A percentile compares a stretch with the other conserved stretches of the same genome.
Conservation (phyloP, 2,329 filamentous ascomycete genomes). For the Beauveria sp. region DNA sequence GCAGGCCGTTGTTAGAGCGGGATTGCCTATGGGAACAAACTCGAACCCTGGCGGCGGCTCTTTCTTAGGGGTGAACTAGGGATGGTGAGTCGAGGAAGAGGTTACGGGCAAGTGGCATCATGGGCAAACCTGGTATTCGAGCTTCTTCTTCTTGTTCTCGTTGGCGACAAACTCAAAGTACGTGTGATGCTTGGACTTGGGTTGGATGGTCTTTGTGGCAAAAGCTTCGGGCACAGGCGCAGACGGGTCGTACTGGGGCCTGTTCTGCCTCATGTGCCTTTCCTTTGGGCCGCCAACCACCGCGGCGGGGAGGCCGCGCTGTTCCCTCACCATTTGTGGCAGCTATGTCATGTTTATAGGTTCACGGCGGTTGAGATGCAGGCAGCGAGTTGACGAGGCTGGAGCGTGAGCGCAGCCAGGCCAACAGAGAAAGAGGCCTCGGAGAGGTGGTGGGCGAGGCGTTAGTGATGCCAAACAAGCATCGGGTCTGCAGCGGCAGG, state of each 20-base stretch:
- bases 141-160: constrained; percentile 55
- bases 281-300: constrained; percentile 28
- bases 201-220: constrained; percentile 30
- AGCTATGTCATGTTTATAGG: constrained; percentile 12
- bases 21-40: constrained; percentile 56
- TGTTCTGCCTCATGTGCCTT: constrained; percentile 25
- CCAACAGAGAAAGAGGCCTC: background rate
- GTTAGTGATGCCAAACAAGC: background rate
- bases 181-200: constrained; percentile 49
- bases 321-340: constrained; percentile 29
- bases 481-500: background rate
- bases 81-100: constrained; percentile 13
- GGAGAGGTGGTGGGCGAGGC: background rate
- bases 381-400: background rate
- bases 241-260: constrained; percentile 25
- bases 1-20: constrained; percentile 51
- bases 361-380: background rate
- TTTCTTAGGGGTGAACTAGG: constrained; percentile 43
- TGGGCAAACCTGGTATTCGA: constrained; percentile 48
- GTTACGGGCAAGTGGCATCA: background rate
- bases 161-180: constrained; percentile 61
- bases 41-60: constrained; percentile 53
- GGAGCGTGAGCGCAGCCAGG: background rate
- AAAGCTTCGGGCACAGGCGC: constrained; percentile 27
- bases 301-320: constrained; percentile 24